Base-by-base conservation (phyloP, 2,329 filamentous ascomycete species). In the Ophiostoma piceae region DNA sequence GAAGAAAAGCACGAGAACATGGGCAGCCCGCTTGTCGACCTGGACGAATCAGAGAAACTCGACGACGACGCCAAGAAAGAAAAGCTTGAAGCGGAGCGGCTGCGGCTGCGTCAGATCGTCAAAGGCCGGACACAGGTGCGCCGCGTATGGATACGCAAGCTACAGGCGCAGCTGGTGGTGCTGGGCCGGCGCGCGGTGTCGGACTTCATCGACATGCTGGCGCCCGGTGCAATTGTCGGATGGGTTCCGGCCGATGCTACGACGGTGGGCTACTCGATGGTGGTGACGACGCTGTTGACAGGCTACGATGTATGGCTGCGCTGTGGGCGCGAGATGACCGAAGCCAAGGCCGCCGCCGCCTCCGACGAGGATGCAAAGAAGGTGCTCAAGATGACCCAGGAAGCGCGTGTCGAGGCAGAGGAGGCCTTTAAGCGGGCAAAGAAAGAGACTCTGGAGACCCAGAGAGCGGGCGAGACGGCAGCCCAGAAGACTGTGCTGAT, bases 241-340 rank as follows among this genome's bases (percentile, higher is more conserved):
- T 91, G 88, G 88, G 78, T 89, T 35, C 77, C 81, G 0, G 79
- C 84, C 0, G 79, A 82, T 11, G 78, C 82, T 0, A 81, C 85
- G 2, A 79, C 82, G 1, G 84, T 91, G 1, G 88, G 86, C 0
- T 69, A 83, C 14, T 83, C 84, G 9, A 89, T 88, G 84, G 78
- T 89, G 26, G 74, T 85, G 29, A 88, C 88, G 67, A 90, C 89
- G 0, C 65, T 89, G 3, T 75, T 92, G 65, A 87, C 88, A 11
- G 84, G 84, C 1, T 76, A 79, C 73, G 85, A 87, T 73, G 84
- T 88, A 2, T 92, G 90, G 90, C 82, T 84, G 71, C 71, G 72
- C 22, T 72, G 71, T n/a, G 71, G 71, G 0, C 37, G 26, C 14
- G 66, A 73, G 7, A 57, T 69, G 67, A 62, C 57, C 1, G 11